Conservation (phyloP, 306 rosid genomes). For the Lathyrus sativus region DNA sequence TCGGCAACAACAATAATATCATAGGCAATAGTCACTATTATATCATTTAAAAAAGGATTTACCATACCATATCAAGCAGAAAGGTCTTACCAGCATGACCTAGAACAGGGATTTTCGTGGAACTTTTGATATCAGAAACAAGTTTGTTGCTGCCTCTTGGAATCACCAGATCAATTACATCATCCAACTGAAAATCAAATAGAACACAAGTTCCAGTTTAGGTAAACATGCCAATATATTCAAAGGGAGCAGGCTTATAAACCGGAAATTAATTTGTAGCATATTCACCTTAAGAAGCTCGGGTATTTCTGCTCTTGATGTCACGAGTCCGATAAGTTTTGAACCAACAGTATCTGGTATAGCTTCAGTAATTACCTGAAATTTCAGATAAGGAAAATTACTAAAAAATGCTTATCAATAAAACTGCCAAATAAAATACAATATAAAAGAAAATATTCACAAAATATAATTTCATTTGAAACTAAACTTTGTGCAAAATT, state of each 20-base stretch:
- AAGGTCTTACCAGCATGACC: constrained; percentile 92
- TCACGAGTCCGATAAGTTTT: constrained; percentile 88
- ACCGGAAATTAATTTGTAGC: constrained; percentile 21
- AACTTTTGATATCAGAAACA: constrained; percentile 87
- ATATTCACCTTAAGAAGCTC: constrained; percentile 78
- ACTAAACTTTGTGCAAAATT: constrained; percentile 78
- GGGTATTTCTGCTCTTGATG: constrained; percentile 96
- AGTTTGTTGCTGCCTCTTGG: constrained; percentile 99
- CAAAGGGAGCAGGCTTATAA: constrained; percentile 38
- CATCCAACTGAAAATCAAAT: constrained; percentile 69
- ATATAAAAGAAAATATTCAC: constrained; percentile 8
- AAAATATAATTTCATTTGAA: constrained; percentile 36
- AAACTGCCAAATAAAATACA: constrained; percentile 24
- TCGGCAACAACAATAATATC: constrained; percentile 36
- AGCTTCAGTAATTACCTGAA: constrained; percentile 83
- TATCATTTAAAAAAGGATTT: constrained; percentile 9
- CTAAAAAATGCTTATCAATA: neutral
- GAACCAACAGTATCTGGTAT: constrained; percentile 88
- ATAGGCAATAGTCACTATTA: constrained; percentile 14
- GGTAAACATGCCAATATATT: constrained; percentile 25
- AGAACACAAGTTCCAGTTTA: constrained; percentile 34
- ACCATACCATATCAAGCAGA: constrained; percentile 27
- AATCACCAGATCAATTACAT: constrained; percentile 92
- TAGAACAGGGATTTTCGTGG: constrained; percentile 94
- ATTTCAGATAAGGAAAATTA: constrained; percentile 26